Conservation (phyloP, 768 basidiomycete genomes). For the Leccinum uliginosum region DNA sequence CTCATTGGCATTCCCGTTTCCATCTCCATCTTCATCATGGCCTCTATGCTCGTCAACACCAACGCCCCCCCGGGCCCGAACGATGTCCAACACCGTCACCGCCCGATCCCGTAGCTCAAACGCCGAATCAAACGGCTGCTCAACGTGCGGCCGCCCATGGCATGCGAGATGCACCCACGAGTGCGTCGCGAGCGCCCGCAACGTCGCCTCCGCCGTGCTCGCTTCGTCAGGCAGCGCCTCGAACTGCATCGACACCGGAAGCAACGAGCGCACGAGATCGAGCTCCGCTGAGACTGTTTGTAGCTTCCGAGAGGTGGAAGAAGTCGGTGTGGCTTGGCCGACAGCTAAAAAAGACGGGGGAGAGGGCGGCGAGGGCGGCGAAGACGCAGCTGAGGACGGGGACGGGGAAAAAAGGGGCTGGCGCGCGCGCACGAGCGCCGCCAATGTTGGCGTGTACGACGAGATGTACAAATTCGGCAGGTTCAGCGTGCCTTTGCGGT, state of each 20-base stretch:
- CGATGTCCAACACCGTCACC: constrained; percentile 15
- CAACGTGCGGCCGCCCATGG: constrained; percentile 21
- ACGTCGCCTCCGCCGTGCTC: constrained; percentile 13
- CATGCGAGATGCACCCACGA: constrained; percentile 32
- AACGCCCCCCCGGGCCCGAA: constrained; percentile 1
- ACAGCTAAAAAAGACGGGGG: constrained; percentile 16
- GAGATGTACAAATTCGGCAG: constrained; percentile 24
- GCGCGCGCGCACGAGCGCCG: constrained; percentile 27
- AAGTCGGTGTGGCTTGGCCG: constrained; percentile 15
- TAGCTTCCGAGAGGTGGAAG: constrained; percentile 6
- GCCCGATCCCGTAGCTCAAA: constrained; percentile 22
- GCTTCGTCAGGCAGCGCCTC: constrained; percentile 9
- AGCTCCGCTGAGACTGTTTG: constrained; percentile 17
- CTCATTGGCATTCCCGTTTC: background rate
- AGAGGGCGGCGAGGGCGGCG: background rate
- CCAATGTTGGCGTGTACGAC: constrained; percentile 32
- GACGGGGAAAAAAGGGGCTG: background rate
- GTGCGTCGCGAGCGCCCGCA: constrained; percentile 15
- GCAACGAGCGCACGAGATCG: constrained; percentile 15
- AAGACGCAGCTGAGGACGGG: background rate
- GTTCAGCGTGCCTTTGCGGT: constrained; percentile 11
- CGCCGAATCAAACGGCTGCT: constrained; percentile 25
- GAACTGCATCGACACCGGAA: constrained; percentile 14
- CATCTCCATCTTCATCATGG: background rate
- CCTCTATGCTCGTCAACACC: constrained; percentile 1